Base-by-base conservation (phyloP, 495 filamentous ascomycete species). In the Glonium stellatum region DNA sequence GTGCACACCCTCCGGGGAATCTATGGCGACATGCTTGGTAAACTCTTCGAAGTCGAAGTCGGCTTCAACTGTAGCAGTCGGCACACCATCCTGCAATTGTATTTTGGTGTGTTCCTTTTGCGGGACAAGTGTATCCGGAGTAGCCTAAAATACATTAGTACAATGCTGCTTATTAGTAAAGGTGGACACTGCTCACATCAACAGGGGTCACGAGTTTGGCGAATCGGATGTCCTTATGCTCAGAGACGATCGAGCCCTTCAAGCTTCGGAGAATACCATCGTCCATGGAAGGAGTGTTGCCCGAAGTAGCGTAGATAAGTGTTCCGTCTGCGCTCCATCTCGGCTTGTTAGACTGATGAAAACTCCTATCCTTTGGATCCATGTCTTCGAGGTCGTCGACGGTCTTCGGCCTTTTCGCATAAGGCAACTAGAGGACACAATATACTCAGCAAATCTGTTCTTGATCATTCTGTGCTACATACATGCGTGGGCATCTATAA, bases 261-360 rank as follows among this genome's bases (percentile, higher is more conserved):
- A 71, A 68, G 44, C 72, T 67, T 15, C 58, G 52, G 35, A 75
- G 59, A 15, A 78, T 50, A 21, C 70, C 61, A 41, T 75, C 72
- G 36, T 59, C 49, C 13, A 66, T 41, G 18, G 44, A 54, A 31
- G 53, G 48, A 46, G 66, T 54, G 46, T 68, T 51, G 61, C 53
- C 55, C 21, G 68, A 19, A 52, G 66, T 75, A 1, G 82, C 78
- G 58, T 86, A 90, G 6, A 95, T 75, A 25, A 96, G 72, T 1
- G 81, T 82, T 59, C 89, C 86, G 68, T 84, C 81, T 1, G 84
- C 81, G 25, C 87, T 85, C 89, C 92, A 96, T 52, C 80, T 83
- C 34, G 90, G 88, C 57, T 88, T 88, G 77, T 87, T 79, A 58
- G 79, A 81, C 55, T 79, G 70, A 73, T 87, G 82, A 67, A 82